These are phyloP conservation scores for Blastobotrys indianensis DNA, from an alignment of 1,139 yeast genomes.

Conservation along the genomic window DNA sequence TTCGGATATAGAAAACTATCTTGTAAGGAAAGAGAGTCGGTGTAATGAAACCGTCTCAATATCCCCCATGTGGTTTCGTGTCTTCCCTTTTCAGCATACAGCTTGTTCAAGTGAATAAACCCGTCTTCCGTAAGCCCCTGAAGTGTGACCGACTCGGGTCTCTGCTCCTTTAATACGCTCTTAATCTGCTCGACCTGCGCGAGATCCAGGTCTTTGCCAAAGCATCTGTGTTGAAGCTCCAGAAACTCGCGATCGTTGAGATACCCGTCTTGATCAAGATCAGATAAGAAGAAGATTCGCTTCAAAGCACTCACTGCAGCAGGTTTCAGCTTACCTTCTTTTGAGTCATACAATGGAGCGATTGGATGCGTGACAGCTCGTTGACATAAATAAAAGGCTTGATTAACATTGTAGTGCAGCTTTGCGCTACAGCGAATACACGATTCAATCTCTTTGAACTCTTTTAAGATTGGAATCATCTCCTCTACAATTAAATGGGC, in stretches of 20 bases:
- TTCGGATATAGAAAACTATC: conserved; percentile 72
- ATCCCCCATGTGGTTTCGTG: conserved; percentile 98
- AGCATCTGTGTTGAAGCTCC: conserved; percentile 67
- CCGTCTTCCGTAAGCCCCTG: conserved; percentile 68
- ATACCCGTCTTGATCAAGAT: conserved; percentile 83
- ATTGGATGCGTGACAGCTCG: conserved; percentile 88
- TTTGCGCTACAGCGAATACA: conserved; percentile 86
- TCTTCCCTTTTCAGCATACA: conserved; percentile 84
- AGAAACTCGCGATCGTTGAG: conserved; percentile 65
- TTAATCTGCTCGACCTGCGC: conserved; percentile 50
- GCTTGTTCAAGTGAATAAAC: conserved; percentile 65
- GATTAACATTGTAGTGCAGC: conserved; percentile 71
- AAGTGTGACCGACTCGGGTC: conserved; percentile 10
- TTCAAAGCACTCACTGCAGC: conserved; percentile 69
- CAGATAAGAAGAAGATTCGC: conserved; percentile 78
- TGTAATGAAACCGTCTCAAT: conserved; percentile 76
- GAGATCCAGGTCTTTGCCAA: conserved; percentile 52
- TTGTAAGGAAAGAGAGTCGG: conserved; percentile 80
- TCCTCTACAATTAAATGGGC: conserved; percentile 51
- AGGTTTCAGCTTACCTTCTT: conserved; percentile 75
- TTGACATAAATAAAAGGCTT: conserved; percentile 85
- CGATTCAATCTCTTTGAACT: conserved; percentile 89
- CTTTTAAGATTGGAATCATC: conserved; percentile 77
- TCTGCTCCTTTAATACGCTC: conserved; percentile 26
- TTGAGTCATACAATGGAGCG: conserved; percentile 92